A percentile compares a stretch with the other conserved stretches of the same genome.
Evolutionary conservation across 2,329 filamentous ascomycete species (phyloP).

Genomic region (Pezizomycotina sp.): DNA sequence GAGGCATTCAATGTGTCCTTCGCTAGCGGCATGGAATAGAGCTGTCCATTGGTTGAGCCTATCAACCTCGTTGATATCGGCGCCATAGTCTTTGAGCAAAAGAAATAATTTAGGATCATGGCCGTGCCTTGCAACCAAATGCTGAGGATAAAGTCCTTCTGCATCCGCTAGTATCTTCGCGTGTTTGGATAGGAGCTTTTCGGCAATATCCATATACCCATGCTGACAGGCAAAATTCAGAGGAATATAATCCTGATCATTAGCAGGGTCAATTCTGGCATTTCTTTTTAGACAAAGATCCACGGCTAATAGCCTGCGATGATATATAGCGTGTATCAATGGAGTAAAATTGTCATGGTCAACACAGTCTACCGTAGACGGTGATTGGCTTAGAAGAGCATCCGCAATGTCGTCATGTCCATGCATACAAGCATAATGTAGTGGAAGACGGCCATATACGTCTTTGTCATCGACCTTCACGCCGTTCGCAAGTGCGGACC

Average conservation of each 20-base stretch:
- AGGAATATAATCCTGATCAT: slow-evolving; percentile 81
- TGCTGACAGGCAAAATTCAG: slow-evolving; percentile 91
- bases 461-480: slow-evolving; percentile 70
- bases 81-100: slow-evolving; percentile 68
- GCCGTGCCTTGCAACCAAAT: slow-evolving; percentile 79
- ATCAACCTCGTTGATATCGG: slow-evolving; percentile 79
- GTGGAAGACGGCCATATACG: slow-evolving; percentile 80
- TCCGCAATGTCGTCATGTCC: slow-evolving; percentile 72
- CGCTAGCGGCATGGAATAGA: slow-evolving; percentile 86
- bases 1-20: slow-evolving; percentile 81
- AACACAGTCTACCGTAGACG: slow-evolving; percentile 64
- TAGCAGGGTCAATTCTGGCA: slow-evolving; percentile 70
- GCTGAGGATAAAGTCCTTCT: slow-evolving; percentile 91
- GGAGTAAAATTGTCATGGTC: slow-evolving; percentile 97
- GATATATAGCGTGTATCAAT: slow-evolving; percentile 85
- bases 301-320: slow-evolving; percentile 66
- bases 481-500: slow-evolving; percentile 53
- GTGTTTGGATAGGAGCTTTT: slow-evolving; percentile 63
- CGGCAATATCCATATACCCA: slow-evolving; percentile 68
- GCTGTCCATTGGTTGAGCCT: slow-evolving; percentile 97
- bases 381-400: slow-evolving; percentile 50
- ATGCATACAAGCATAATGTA: slow-evolving; percentile 95
- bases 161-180: slow-evolving; percentile 82
- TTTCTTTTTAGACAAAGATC: slow-evolving; percentile 57
- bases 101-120: slow-evolving; percentile 64